Base-by-base conservation (phyloP, 2,329 filamentous ascomycete genomes). In the Thermothelomyces thermophilus region DNA sequence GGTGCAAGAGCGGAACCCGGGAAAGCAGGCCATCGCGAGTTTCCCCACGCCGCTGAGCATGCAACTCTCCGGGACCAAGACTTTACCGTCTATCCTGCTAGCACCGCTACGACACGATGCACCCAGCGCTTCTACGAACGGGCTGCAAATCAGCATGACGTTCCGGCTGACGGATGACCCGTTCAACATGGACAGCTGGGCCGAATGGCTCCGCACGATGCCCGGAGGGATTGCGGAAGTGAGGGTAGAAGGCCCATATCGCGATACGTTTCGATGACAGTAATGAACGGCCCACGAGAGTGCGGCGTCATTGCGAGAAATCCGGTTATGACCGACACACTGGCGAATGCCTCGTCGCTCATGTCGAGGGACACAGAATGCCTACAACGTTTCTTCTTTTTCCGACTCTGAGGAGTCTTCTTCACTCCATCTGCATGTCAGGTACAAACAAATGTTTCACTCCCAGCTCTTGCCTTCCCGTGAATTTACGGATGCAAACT, bases 161-260 rank as follows among this genome's bases (percentile, higher is more conserved):
- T 70, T 81, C 48, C 69, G 72, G 22, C 62, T 81, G 36, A 69
- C 69, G 2, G 76, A 79, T 35, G 75, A 77, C 20, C 69, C 69
- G 26, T 64, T 78, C 52, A 73, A 77, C 52, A 61, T 74, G 46
- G 76, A 80, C 44, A 72, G 65, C 48, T 80, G 77, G 77, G 68
- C 72, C 47, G 77, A 81, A 58, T 81, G 77, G 76, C 63, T 82
- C 54, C 73, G 77, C 19, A 66, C 76, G 59, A 76, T 81, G 71
- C 78, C 78, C 2, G 75, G 79, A 50, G 73, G 75, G 7, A 71
- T 80, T 56, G 73, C 68, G 56, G 76, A 80, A 51, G 68, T 80
- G 48, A 76, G 73, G 62, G 71, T 80, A 37, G 76, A 80, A 20
- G 74, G 74, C 3, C 73, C 75, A 17, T 76, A 66, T 53, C 64